Evolutionary conservation across 495 filamentous ascomycete genomes (phyloP), one percentile per base, ranked within the genome.

Genomic region (Aspergillus cavernicola): DNA sequence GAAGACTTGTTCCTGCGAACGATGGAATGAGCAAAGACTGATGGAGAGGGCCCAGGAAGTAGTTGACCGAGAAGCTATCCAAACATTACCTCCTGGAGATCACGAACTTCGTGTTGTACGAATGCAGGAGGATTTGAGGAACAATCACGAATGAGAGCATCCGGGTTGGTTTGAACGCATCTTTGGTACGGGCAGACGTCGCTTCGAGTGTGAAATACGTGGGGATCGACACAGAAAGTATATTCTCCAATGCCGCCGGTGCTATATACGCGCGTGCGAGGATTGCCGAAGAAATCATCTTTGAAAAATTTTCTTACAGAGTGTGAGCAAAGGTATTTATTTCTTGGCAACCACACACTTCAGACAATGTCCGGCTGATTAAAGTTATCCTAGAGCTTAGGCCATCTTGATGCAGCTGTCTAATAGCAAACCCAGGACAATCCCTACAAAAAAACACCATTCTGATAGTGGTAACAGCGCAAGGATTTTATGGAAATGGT

Each of bases 1-100:
- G 50, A 37, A 29, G n/a, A 45, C 40, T 24, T 53, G 50, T 11
- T n/a, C 8, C 10, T 41, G 39, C 39, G 9, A 28, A 28, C 63
- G 24, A 53, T 36, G 51, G 58, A 1, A 63, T 73, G 40, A 72
- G n/a, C 24, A 65, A 49, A 40, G 41, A 55, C 47, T 43, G 18
- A 0, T 43, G 3, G 38, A 24, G 16, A 36, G 38, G n/a, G 38
- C 50, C 5, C 36, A 52, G 29, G 37, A 43, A 28, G 2, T 52
- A 6, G 50, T 43, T 11, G 50, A 43, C 20, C 50, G 38, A 1
- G 49, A 52, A 32, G 37, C 26, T 15, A 11, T 0, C 13, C 16
- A 24, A 20, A 10, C 16, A 49, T 33, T 32, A 37, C 23, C 49
- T 10, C n/a, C 15, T 13, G 35, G 15, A 28, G 48, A 40, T 11